phyloP scores from a whole-genome alignment of 441 rosid species.

The Eutrema salsugineum region DNA sequence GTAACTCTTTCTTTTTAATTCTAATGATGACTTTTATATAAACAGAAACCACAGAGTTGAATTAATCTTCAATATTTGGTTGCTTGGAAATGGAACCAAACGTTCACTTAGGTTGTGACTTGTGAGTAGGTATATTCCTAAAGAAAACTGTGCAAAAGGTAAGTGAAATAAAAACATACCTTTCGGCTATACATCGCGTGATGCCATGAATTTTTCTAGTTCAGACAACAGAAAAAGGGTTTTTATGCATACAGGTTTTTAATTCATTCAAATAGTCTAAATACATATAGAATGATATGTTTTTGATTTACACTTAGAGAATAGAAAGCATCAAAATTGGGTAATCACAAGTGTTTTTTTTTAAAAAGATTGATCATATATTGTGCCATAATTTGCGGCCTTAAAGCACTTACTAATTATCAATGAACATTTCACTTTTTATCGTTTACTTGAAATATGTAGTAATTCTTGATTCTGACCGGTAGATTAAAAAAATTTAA shows the following conservation, averaged over 20 bases:
- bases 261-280: neutral
- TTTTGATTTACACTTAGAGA: neutral
- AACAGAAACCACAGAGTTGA: neutral
- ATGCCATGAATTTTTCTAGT: slow-evolving; percentile 28
- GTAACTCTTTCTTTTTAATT: neutral
- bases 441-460: neutral
- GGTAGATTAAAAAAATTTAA: neutral
- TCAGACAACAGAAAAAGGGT: slow-evolving; percentile 18
- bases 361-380: neutral
- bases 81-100: slow-evolving; percentile 6
- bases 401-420: neutral
- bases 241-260: neutral
- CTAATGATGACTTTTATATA: neutral
- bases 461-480: neutral
- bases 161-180: slow-evolving; percentile 10
- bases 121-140: slow-evolving; percentile 20
- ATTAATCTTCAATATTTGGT: neutral
- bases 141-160: slow-evolving; percentile 17
- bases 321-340: neutral
- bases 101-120: neutral
- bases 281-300: neutral
- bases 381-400: slow-evolving; percentile 6
- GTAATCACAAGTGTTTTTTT: neutral
- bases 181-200: slow-evolving; percentile 35
- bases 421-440: neutral